Evolutionary conservation across 257 asterid genomes (phyloP).

Genomic region (Ballota nigra): DNA sequence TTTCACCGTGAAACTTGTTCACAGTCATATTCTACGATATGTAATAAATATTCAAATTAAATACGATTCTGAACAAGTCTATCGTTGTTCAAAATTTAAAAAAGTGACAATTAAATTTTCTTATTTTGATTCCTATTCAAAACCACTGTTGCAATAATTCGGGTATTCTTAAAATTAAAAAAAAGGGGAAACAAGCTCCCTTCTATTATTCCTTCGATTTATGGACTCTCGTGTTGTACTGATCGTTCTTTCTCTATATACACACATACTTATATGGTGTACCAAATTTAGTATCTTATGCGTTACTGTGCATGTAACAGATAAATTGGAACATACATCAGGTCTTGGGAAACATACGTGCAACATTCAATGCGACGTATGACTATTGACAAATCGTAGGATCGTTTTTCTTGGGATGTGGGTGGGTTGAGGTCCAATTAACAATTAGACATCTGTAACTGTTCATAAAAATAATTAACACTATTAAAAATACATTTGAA

Average conservation of each 20-base stretch:
- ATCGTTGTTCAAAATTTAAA: too few species aligned
- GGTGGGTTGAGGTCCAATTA: too few species aligned
- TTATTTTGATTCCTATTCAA: too few species aligned
- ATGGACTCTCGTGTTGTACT: not conserved
- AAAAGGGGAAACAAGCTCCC: not conserved
- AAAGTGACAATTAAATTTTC: too few species aligned
- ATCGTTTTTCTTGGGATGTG: not conserved
- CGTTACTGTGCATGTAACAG: not conserved
- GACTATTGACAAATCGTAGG: not conserved
- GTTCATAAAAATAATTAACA: too few species aligned
- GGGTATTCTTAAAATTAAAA: too few species aligned
- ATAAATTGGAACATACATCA: not conserved
- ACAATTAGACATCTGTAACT: too few species aligned
- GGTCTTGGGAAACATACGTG: not conserved
- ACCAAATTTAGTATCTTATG: not conserved
- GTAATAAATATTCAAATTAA: too few species aligned
- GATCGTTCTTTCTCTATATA: not conserved
- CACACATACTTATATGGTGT: not conserved
- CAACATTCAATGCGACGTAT: slow-evolving; percentile 10
- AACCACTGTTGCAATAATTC: not conserved
- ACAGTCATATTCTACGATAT: too few species aligned
- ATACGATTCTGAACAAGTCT: too few species aligned
- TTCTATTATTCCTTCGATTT: not conserved
- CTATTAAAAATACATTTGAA: too few species aligned
- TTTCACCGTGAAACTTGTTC: too few species aligned